These are phyloP conservation scores for Chytridiales sp. DNA, from an alignment of 371 early-diverging fungal genomes.

Conservation along the genomic window DNA sequence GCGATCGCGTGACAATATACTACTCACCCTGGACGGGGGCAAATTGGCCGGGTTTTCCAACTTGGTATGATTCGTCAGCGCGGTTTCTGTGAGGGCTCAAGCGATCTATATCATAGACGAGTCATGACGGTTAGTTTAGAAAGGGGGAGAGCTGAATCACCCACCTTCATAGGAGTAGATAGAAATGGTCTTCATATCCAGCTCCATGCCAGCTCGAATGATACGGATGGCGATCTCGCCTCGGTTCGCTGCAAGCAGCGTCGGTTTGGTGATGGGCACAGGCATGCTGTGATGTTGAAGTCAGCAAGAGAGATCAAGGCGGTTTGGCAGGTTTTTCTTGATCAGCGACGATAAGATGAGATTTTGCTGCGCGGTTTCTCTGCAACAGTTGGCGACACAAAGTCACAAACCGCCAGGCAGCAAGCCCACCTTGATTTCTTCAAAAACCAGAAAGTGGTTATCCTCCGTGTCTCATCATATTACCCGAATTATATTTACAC, in stretches of 20 bases:
- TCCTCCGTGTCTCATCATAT: too few relatives aligned
- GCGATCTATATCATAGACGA: slow-evolving; percentile 56
- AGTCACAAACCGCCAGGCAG: too few relatives aligned
- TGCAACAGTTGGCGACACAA: too few relatives aligned
- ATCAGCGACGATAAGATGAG: too few relatives aligned
- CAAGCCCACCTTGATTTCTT: too few relatives aligned
- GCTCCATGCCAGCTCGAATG: slow-evolving; percentile 87
- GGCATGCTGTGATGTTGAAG: too few relatives aligned
- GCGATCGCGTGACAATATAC: neutral
- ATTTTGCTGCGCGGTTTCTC: too few relatives aligned
- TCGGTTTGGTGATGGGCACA: too few relatives aligned
- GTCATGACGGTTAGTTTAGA: neutral
- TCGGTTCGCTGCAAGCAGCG: slow-evolving; percentile 25
- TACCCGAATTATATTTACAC: too few relatives aligned
- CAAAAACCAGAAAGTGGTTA: too few relatives aligned
- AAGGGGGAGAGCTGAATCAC: neutral
- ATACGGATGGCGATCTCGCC: slow-evolving; percentile 91
- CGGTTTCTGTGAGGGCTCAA: slow-evolving; percentile 91
- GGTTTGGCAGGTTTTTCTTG: too few relatives aligned
- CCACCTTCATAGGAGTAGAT: slow-evolving; percentile 75
- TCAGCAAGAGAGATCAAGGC: too few relatives aligned
- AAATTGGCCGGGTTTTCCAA: slow-evolving; percentile 72
- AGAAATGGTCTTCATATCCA: slow-evolving; percentile 85
- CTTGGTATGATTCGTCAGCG: slow-evolving; percentile 92
- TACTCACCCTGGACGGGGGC: slow-evolving; percentile 72